phyloP scores from a whole-genome alignment of 164 flowering plant genomes.

The Liriodendron chinense region DNA sequence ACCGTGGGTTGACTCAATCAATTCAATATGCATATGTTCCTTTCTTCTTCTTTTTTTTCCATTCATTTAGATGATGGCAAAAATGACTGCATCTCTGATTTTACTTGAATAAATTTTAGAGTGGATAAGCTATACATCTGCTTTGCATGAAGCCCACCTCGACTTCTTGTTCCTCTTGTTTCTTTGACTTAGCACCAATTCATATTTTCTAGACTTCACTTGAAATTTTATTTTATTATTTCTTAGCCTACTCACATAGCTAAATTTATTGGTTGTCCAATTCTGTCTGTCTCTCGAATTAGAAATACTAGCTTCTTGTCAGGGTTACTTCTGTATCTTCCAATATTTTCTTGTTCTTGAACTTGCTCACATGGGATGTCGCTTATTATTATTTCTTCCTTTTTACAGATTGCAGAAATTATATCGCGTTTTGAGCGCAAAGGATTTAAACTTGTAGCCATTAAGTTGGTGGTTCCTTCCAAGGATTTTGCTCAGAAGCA shows the following conservation, averaged over 20 bases:
- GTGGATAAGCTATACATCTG: no score
- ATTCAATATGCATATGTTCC: background rate
- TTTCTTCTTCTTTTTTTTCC: background rate
- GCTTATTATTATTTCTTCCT: background rate
- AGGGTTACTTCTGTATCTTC: background rate
- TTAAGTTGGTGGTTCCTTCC: slow-evolving; percentile 76
- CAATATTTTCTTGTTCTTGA: background rate
- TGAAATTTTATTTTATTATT: background rate
- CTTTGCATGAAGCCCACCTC: no score
- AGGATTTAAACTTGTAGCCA: slow-evolving; percentile 91
- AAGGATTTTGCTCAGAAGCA: slow-evolving; percentile 92
- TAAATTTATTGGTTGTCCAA: background rate
- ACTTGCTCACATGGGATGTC: background rate
- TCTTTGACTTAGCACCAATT: background rate
- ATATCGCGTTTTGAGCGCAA: slow-evolving; percentile 89
- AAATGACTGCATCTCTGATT: background rate
- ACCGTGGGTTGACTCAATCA: background rate
- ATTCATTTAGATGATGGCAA: background rate
- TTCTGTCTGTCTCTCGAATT: background rate
- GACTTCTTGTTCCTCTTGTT: background rate
- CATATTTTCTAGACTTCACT: background rate
- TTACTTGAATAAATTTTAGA: no score
- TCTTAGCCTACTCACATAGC: background rate
- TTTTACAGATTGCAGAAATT: slow-evolving; percentile 78
- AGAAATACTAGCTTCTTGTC: background rate